Evolutionary conservation across 805 yeast genomes (phyloP), one percentile per base, ranked within the genome.

Genomic region (Candida tammaniensis): DNA sequence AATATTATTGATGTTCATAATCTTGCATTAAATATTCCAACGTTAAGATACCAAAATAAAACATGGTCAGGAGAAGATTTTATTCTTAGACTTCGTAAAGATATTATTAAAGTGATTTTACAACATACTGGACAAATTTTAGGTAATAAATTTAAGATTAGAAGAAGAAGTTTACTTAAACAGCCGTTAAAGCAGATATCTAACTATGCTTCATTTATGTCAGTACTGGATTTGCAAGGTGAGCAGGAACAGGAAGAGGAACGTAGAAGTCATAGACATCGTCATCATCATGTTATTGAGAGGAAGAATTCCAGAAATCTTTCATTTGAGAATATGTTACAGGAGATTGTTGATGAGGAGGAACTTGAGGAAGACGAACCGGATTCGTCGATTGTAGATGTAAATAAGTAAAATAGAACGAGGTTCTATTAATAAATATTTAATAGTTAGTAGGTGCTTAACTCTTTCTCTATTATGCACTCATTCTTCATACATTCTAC

Each of bases 1-100:
- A 76, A 82, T 44, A 60, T 91, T 36, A 72, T 86, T 24, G 87
- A 89, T 51, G 86, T 91, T 6, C 83, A 85, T 33, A 76, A 84
- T 45, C 79, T 91, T 45, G 71, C 68, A 5, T 64, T 91, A 36
- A 66, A 64, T 7, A 57, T 89, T 32, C 96, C 96, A 3, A 61
- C 61, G 3, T 57, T 86, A 33, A 56, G 61, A 32, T 61, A 63
- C 39, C 60, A 51, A 23, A 64, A 64, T 34, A 60, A 59, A 31
- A 51, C 52, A 13, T 82, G 94, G 85, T 78, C 88, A 1, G 64
- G 76, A 31, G 64, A 78, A 35, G 97, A 89, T 45, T 59, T 89
- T 26, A 65, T 81, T 2, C 50, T 72, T 47, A 69, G 74, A 19
- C 50, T 89, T 36, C 80, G 81, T 52, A 82, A 77, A 49, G 79